phyloP scores from a whole-genome alignment of 352 stramenopile genomes.

The Elongisporangium anandrum region DNA sequence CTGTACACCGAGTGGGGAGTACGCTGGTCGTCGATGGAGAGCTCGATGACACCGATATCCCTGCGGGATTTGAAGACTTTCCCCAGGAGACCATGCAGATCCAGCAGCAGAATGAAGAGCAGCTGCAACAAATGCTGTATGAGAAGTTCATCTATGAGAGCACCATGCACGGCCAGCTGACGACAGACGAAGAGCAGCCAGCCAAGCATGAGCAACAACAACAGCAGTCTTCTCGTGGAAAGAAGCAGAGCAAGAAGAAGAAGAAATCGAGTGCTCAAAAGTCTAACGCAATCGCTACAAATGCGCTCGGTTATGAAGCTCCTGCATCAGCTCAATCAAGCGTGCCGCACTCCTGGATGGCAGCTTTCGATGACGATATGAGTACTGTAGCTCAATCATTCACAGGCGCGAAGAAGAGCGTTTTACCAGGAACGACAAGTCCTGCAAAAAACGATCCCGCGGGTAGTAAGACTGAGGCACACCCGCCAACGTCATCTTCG shows the following conservation, averaged over 20 bases:
- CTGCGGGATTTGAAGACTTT: constrained; percentile 58
- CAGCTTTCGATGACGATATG: neutral
- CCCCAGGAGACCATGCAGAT: constrained; percentile 54
- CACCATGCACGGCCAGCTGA: constrained; percentile 33
- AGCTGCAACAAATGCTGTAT: constrained; percentile 54
- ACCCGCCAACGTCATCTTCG: neutral
- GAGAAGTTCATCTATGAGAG: constrained; percentile 88
- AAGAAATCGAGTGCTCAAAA: constrained; percentile 9
- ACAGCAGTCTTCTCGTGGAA: constrained; percentile 7
- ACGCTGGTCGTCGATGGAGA: constrained; percentile 83
- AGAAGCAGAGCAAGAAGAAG: constrained; percentile 38
- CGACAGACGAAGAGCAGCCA: constrained; percentile 7
- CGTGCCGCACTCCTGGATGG: neutral
- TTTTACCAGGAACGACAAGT: neutral
- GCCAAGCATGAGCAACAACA: constrained; percentile 3
- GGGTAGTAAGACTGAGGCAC: neutral
- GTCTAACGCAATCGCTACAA: neutral
- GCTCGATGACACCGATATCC: constrained; percentile 62
- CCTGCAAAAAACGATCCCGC: neutral
- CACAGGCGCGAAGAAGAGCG: neutral
- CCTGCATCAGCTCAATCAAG: neutral
- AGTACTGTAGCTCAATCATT: neutral
- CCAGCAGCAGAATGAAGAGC: constrained; percentile 37
- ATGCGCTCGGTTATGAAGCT: neutral
- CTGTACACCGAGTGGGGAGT: constrained; percentile 70